Percentiles rank a stretch among this genome's conserved stretches.
Conservation (phyloP, 306 rosid species). For the Rosa persica region DNA sequence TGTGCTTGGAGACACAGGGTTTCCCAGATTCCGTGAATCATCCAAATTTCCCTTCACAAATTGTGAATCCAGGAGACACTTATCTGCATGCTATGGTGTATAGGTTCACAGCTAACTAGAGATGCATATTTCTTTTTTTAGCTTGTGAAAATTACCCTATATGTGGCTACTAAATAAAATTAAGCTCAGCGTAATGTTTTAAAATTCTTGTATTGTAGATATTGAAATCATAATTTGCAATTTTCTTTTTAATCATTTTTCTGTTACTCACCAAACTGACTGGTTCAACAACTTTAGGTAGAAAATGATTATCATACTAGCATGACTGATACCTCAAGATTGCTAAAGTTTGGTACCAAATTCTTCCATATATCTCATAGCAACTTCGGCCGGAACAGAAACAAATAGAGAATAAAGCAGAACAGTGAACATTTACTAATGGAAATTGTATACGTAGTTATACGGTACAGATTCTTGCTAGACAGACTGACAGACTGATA, state of each 20-base stretch:
- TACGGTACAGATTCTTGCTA: neutral
- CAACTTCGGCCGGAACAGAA: neutral
- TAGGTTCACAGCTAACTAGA: conserved; percentile 41
- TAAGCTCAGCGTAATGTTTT: neutral
- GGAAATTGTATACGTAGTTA: neutral
- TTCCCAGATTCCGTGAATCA: conserved; percentile 59
- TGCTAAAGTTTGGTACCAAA: conserved; percentile 10
- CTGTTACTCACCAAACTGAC: conserved; percentile 14
- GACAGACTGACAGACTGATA: neutral
- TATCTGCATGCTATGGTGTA: conserved; percentile 58
- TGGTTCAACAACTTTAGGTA: neutral
- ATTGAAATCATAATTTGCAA: neutral
- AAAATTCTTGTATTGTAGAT: neutral
- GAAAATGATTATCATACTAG: neutral
- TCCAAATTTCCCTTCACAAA: conserved; percentile 55
- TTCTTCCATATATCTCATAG: neutral
- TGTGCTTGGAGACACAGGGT: conserved; percentile 65
- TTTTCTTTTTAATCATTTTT: neutral
- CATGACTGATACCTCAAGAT: neutral
- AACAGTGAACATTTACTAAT: neutral
- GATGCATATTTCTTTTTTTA: neutral
- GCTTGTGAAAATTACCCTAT: neutral
- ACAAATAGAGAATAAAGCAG: neutral
- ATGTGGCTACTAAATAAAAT: neutral
- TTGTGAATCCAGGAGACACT: conserved; percentile 51